phyloP scores from a whole-genome alignment of 1,284 basidiomycete genomes.

The Sporisorium sorghi region DNA sequence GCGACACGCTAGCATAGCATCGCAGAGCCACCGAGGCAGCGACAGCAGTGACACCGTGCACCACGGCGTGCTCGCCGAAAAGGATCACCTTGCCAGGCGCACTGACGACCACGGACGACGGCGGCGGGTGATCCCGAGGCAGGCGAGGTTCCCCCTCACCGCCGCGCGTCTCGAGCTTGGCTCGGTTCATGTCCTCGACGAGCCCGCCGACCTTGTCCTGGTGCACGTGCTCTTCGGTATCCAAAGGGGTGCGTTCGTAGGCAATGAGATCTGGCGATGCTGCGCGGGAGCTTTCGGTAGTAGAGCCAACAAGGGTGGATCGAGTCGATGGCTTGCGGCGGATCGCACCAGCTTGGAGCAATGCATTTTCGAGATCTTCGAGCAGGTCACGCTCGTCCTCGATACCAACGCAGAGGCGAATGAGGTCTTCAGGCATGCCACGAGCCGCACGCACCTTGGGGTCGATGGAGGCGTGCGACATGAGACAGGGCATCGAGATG shows the following conservation, averaged over 20 bases:
- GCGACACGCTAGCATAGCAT: conserved; percentile 87
- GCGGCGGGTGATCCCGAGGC: conserved; percentile 36
- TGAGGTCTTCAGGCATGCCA: conserved; percentile 95
- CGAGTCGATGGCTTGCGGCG: conserved; percentile 34
- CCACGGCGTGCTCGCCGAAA: conserved; percentile 98
- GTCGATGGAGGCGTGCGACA: conserved; percentile 99
- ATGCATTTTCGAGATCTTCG: conserved; percentile 92
- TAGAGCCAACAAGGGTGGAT: conserved; percentile 3
- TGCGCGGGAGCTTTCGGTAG: conserved; percentile 37
- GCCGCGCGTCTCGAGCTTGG: conserved; percentile 60
- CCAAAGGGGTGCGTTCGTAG: conserved; percentile 48
- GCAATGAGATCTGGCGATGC: conserved; percentile 42
- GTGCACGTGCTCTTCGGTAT: conserved; percentile 15
- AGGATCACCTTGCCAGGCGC: conserved; percentile 97
- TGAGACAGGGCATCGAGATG: conserved; percentile 99
- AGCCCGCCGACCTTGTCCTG: conserved; percentile 46
- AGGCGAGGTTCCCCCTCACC: conserved; percentile 53
- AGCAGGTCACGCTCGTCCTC: conserved; percentile 93
- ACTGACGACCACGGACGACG: conserved; percentile 58
- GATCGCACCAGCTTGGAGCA: conserved; percentile 91
- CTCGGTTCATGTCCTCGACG: conserved; percentile 54
- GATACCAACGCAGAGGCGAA: conserved; percentile 97
- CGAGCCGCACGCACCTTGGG: conserved; percentile 89
- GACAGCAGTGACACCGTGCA: conserved; percentile 95
- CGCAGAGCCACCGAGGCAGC: conserved; percentile 94